A percentile compares a stretch with the other conserved stretches of the same genome.
These are phyloP conservation scores for Talaromyces sp. DNA, from an alignment of 2,329 filamentous ascomycete species.

Conservation along the genomic window DNA sequence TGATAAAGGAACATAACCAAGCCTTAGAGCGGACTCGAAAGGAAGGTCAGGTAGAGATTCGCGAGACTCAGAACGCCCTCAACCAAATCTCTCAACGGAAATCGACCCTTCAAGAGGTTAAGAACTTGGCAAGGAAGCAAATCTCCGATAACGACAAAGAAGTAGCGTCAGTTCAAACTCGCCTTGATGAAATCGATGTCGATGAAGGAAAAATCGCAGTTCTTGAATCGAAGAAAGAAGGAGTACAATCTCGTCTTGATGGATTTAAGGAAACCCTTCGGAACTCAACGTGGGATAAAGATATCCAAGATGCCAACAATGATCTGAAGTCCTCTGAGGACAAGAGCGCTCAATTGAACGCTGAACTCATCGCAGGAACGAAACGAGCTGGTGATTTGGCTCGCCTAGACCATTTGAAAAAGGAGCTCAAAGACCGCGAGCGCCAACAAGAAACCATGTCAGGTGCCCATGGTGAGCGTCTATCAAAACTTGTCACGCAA, in stretches of 20 bases:
- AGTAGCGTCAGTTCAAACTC: conserved; percentile 59
- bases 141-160: conserved; percentile 71
- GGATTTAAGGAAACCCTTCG: conserved; percentile 60
- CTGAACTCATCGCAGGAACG: conserved; percentile 80
- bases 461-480: conserved; percentile 66
- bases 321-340: conserved; percentile 66
- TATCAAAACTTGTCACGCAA: conserved; percentile 59
- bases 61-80: conserved; percentile 65
- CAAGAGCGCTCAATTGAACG: conserved; percentile 64
- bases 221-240: conserved; percentile 67
- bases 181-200: conserved; percentile 67
- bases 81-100: conserved; percentile 70
- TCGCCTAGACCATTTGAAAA: conserved; percentile 75
- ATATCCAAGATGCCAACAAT: conserved; percentile 61
- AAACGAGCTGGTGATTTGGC: conserved; percentile 76
- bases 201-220: conserved; percentile 81
- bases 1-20: conserved; percentile 71
- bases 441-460: conserved; percentile 72
- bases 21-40: conserved; percentile 69
- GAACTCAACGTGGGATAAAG: conserved; percentile 62
- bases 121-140: conserved; percentile 66
- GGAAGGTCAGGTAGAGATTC: conserved; percentile 68
- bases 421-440: conserved; percentile 69
- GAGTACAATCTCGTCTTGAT: conserved; percentile 60
- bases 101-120: conserved; percentile 67